Evolutionary conservation across 1,284 basidiomycete genomes (phyloP), one percentile per base, ranked within the genome.

Genomic region (Rhodotorula sp.): DNA sequence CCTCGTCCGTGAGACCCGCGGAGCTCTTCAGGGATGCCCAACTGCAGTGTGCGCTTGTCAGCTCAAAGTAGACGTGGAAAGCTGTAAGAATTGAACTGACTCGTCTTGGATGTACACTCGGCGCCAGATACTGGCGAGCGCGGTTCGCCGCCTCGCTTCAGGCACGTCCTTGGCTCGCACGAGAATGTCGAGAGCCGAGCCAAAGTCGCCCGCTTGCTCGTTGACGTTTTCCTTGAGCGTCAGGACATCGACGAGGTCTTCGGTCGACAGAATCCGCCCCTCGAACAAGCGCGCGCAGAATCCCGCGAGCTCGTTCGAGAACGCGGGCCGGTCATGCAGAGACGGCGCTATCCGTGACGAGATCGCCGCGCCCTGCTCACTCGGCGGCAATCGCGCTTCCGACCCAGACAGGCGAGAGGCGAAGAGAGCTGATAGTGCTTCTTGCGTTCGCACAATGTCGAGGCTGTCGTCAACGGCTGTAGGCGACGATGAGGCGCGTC

Each of bases 81-180:
- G 59, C 49, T 15, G 28, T 28, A 16, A n/a, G n/a, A 45, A 5
- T 5, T 23, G 19, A 15, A 83, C 88, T 77, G 79, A 95, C 92
- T 97, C 88, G 79, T 97, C 93, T 66, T 91, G 87, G 57, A 91
- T 84, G 78, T 92, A 95, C 60, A 95, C 86, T 45, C 95, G 84
- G 52, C 93, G 85, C 95, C 94, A 97, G 26, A 92, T 85, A 47
- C 86, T 87, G 56, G 87, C 84, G 77, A 92, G 85, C 3, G 90
- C 88, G 45, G 90, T 86, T 50, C 85, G 78, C 79, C 85, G 85
- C 62, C 94, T 84, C 31, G 85, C 62, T 3, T 88, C 86, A 0
- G 92, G 91, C 3, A 92, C 79, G 71, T 90, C 86, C 57, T 77
- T 78, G 21, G 83, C 82, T n/a, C 81, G 77, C 0, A 82, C 77